A percentile compares a stretch with the other conserved stretches of the same genome.
phyloP scores from a whole-genome alignment of 163 green algal species.

The Prototheca cutis region DNA sequence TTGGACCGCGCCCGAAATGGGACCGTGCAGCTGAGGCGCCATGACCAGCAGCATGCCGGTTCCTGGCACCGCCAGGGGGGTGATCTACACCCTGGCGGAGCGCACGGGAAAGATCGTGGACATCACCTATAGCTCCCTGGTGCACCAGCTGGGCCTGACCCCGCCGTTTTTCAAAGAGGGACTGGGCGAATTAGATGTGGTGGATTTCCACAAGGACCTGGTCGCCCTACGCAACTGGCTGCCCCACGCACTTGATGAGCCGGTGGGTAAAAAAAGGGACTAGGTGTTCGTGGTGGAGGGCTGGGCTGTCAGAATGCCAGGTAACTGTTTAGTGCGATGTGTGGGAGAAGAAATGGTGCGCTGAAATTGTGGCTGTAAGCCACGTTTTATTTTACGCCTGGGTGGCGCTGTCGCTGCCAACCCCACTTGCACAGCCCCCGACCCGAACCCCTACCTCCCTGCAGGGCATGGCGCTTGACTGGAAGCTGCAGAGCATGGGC shows the following conservation, averaged over 20 bases:
- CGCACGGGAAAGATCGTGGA: slow-evolving; percentile 17
- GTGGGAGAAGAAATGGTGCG: no score
- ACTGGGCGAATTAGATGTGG: slow-evolving; percentile 6
- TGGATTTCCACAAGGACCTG: slow-evolving; percentile 29
- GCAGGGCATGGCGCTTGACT: slow-evolving; percentile 13
- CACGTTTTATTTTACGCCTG: no score
- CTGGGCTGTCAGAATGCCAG: no score
- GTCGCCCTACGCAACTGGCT: slow-evolving; percentile 16
- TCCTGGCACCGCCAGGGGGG: not conserved
- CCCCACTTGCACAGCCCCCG: no score
- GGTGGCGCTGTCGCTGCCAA: no score
- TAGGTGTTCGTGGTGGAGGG: no score
- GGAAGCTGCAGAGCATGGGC: not conserved
- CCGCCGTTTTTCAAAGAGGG: slow-evolving; percentile 8
- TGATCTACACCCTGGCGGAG: slow-evolving; percentile 6
- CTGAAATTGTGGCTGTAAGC: no score
- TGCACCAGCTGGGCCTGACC: slow-evolving; percentile 16
- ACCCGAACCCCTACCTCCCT: no score
- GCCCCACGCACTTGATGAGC: slow-evolving; percentile 14
- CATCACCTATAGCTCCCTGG: slow-evolving; percentile 20
- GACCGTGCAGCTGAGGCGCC: no score
- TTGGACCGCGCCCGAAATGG: no score
- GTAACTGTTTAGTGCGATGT: no score
- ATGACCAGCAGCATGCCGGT: not conserved
- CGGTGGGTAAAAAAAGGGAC: no score